Percentiles rank a stretch among this genome's conserved stretches.
These are phyloP conservation scores for Nematocida ausubeli DNA, from an alignment of 371 early-diverging fungal species.

Conservation along the genomic window DNA sequence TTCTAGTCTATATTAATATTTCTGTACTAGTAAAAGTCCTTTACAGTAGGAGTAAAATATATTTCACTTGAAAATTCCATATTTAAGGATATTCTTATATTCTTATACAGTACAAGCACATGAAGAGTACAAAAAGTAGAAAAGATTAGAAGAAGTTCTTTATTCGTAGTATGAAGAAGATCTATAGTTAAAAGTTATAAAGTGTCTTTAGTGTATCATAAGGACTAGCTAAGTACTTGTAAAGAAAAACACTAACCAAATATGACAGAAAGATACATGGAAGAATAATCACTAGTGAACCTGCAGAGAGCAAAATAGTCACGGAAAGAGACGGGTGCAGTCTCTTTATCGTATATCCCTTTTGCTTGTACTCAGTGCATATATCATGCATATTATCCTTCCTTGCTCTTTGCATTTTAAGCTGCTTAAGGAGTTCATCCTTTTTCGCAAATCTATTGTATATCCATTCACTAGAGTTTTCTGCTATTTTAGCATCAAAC, in stretches of 20 bases:
- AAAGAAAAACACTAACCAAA: background rate
- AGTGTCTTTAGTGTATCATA: background rate
- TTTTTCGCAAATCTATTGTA: conserved; percentile 55
- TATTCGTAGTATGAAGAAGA: too few relatives aligned
- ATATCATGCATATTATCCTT: background rate
- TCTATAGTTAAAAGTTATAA: too few relatives aligned
- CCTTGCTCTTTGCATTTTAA: background rate
- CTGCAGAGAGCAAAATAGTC: conserved; percentile 4
- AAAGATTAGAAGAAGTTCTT: too few relatives aligned
- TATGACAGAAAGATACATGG: background rate
- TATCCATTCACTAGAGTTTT: conserved; percentile 40
- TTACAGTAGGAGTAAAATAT: too few relatives aligned
- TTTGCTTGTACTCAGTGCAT: background rate
- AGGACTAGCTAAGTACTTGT: background rate
- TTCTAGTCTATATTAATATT: too few relatives aligned
- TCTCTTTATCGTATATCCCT: conserved; percentile 1
- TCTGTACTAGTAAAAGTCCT: too few relatives aligned
- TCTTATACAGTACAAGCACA: too few relatives aligned
- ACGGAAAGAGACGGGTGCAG: conserved; percentile 3
- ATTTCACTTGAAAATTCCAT: too few relatives aligned
- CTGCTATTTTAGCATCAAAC: conserved; percentile 3
- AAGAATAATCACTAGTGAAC: background rate
- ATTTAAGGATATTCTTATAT: too few relatives aligned
- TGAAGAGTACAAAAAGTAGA: too few relatives aligned
- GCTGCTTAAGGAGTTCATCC: conserved; percentile 51